phyloP scores from a whole-genome alignment of 2,329 filamentous ascomycete species.

The Sporothrix phasma region DNA sequence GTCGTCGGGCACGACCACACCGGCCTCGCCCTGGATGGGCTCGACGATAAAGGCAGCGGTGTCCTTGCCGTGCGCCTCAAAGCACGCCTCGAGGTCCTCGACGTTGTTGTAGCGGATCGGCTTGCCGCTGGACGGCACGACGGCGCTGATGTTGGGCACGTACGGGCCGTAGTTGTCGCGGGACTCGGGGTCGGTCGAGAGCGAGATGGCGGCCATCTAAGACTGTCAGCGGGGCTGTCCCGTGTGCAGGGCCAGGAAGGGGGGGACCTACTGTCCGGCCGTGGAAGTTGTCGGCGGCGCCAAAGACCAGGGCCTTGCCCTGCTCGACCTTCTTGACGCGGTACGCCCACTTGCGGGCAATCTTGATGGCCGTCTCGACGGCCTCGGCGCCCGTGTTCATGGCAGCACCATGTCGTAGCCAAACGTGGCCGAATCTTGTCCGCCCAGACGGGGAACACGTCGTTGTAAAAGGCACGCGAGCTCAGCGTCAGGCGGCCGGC shows the following conservation, averaged over 20 bases:
- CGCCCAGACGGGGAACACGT: slow-evolving; percentile 93
- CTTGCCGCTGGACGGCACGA: slow-evolving; percentile 64
- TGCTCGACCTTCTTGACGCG: slow-evolving; percentile 85
- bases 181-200: slow-evolving; percentile 92
- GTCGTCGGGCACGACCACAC: slow-evolving; percentile 88
- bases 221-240: too few relatives aligned
- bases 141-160: slow-evolving; percentile 75
- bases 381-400: slow-evolving; percentile 98
- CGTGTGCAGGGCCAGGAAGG: too few relatives aligned
- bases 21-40: slow-evolving; percentile 94
- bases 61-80: slow-evolving; percentile 72
- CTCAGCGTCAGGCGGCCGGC: slow-evolving; percentile 82
- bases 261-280: slow-evolving; percentile 66
- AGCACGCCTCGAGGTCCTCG: slow-evolving; percentile 64
- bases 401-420: slow-evolving; percentile 93
- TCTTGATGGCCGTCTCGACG: slow-evolving; percentile 91
- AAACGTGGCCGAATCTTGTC: slow-evolving; percentile 84
- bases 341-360: slow-evolving; percentile 96
- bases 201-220: slow-evolving; percentile 85
- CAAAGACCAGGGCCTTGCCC: slow-evolving; percentile 75
- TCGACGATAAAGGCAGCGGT: slow-evolving; percentile 91
- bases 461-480: slow-evolving; percentile 94
- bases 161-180: slow-evolving; percentile 96
- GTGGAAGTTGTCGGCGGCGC: slow-evolving; percentile 88
- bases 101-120: slow-evolving; percentile 81